phyloP scores from a whole-genome alignment of 1,139 yeast genomes.

The Zygoascus hellenicus region DNA sequence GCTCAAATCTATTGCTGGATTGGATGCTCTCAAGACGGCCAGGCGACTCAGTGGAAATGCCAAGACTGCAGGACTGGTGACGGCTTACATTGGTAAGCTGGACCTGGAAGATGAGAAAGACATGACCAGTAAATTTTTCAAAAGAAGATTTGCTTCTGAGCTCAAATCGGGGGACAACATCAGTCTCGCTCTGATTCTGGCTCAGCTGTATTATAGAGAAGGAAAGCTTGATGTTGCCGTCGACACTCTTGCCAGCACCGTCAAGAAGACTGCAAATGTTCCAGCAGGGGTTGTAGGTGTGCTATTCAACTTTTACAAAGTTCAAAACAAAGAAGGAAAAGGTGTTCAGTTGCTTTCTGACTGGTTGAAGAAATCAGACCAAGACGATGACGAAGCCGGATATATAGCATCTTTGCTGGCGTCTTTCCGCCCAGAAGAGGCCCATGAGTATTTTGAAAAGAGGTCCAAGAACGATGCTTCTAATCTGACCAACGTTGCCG shows the following conservation, averaged over 20 bases:
- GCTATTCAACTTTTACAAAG: conserved; percentile 46
- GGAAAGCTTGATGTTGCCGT: conserved; percentile 45
- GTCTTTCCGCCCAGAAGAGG: conserved; percentile 11
- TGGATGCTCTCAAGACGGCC: conserved; percentile 18
- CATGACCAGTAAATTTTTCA: conserved; percentile 1
- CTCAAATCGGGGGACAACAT: conserved; percentile 5
- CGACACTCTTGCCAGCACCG: conserved; percentile 36
- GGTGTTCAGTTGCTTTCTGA: conserved; percentile 21
- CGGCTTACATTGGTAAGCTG: conserved; percentile 1
- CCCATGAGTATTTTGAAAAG: conserved; percentile 13
- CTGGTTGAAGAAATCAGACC: conserved; percentile 22
- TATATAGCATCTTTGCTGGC: conserved; percentile 25
- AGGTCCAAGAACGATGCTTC: not conserved
- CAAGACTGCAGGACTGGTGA: conserved; percentile 9
- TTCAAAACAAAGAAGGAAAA: conserved; percentile 25
- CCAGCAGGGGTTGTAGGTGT: conserved; percentile 40
- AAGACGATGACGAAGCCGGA: conserved; percentile 21
- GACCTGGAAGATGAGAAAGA: conserved; percentile 1
- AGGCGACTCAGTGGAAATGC: conserved; percentile 14
- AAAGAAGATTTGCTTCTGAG: conserved; percentile 4
- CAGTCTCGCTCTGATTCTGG: conserved; percentile 29
- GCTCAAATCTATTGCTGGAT: conserved; percentile 25
- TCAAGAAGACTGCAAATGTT: conserved; percentile 14
- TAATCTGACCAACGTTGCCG: not conserved
- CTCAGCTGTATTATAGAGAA: conserved; percentile 40